Percentiles rank a stretch among this genome's conserved stretches.
phyloP scores from a whole-genome alignment of 2,329 filamentous ascomycete genomes.

The Thelonectria rubi region DNA sequence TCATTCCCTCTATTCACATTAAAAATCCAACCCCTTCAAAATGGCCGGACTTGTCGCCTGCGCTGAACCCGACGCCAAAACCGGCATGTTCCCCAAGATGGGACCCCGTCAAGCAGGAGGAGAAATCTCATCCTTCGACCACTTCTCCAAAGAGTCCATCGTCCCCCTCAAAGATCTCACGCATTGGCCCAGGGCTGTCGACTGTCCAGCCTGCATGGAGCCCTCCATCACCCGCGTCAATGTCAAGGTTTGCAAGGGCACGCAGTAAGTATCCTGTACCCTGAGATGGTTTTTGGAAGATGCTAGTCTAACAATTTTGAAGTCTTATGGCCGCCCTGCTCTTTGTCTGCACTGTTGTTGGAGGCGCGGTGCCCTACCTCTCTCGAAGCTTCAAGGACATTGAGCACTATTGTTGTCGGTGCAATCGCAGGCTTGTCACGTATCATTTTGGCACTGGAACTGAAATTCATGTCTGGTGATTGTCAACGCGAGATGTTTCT shows the following conservation, averaged over 20 bases:
- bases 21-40: background rate
- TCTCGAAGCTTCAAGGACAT: constrained; percentile 36
- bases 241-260: constrained; percentile 34
- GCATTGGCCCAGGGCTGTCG: constrained; percentile 35
- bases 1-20: background rate
- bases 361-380: constrained; percentile 27
- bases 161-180: constrained; percentile 35
- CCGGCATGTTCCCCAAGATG: constrained; percentile 13
- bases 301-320: background rate
- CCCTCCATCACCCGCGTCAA: constrained; percentile 35
- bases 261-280: constrained; percentile 30
- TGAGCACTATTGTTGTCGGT: constrained; percentile 40
- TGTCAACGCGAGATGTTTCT: background rate
- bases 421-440: constrained; percentile 34
- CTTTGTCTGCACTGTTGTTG: constrained; percentile 33
- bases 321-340: constrained; percentile 36
- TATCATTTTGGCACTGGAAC: constrained; percentile 37
- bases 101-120: background rate
- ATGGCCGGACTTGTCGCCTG: background rate
- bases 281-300: background rate
- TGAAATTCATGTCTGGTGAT: constrained; percentile 33
- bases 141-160: constrained; percentile 29
- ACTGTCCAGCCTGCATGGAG: constrained; percentile 36
- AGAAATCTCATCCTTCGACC: constrained; percentile 29
- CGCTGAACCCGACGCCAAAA: constrained; percentile 21